phyloP scores from a whole-genome alignment of 2,329 filamentous ascomycete genomes.

The Emergomyces orientalis region DNA sequence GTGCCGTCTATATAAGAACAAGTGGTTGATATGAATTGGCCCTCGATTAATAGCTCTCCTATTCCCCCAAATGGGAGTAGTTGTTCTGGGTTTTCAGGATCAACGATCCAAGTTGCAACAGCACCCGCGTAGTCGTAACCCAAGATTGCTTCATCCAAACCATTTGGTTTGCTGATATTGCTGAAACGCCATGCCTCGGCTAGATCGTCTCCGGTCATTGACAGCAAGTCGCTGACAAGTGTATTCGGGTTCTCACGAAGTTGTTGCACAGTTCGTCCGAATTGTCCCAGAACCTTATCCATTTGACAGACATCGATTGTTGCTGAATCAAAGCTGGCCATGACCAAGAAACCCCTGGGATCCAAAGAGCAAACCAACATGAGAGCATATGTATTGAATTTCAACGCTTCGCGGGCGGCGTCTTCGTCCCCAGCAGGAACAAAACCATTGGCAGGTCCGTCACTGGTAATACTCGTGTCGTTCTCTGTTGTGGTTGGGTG shows the following conservation, averaged over 20 bases:
- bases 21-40: conserved; percentile 12
- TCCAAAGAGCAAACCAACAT: conserved; percentile 55
- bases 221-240: conserved; percentile 5
- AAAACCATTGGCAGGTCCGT: conserved; percentile 41
- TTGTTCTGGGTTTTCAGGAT: conserved; percentile 17
- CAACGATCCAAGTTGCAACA: conserved; percentile 22
- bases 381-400: conserved; percentile 47
- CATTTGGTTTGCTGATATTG: background rate
- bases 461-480: background rate
- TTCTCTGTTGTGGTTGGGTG: conserved; percentile 17
- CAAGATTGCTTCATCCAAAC: background rate
- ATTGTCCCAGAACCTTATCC: conserved; percentile 43
- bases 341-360: conserved; percentile 48
- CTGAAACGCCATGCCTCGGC: conserved; percentile 8
- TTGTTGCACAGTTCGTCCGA: conserved; percentile 37
- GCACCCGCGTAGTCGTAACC: background rate
- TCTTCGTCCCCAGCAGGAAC: conserved; percentile 49
- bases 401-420: conserved; percentile 50
- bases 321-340: conserved; percentile 55
- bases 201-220: conserved; percentile 4
- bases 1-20: background rate
- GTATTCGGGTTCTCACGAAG: conserved; percentile 5
- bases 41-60: conserved; percentile 25
- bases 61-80: conserved; percentile 23
- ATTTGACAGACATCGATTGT: conserved; percentile 43